Conservation (phyloP, 2,329 filamentous ascomycete genomes). For the Trichoderma atrobrunneum region DNA sequence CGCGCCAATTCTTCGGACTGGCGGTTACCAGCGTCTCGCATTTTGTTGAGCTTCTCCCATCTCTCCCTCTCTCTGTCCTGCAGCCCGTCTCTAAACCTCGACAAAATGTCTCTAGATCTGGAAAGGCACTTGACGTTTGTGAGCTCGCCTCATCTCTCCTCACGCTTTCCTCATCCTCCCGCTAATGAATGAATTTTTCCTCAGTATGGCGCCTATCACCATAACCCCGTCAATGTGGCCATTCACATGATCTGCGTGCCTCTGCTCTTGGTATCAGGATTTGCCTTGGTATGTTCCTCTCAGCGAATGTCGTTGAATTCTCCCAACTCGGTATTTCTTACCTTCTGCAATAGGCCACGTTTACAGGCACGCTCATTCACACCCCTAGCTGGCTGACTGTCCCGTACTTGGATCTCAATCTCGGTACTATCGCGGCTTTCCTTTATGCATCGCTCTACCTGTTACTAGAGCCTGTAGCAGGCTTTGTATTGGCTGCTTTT, state of each 20-base stretch:
- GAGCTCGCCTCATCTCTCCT: conserved; percentile 36
- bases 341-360: conserved; percentile 50
- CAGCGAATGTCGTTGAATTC: too few relatives aligned
- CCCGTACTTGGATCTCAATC: conserved; percentile 64
- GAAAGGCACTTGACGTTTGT: conserved; percentile 83
- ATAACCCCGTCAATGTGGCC: conserved; percentile 70
- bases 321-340: neutral
- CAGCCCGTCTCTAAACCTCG: conserved; percentile 3
- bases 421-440: conserved; percentile 62
- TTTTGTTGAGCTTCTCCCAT: neutral
- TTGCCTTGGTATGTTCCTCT: conserved; percentile 61
- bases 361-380: conserved; percentile 60
- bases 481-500: conserved; percentile 70
- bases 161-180: neutral
- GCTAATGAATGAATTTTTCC: conserved; percentile 14
- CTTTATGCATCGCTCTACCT: conserved; percentile 79
- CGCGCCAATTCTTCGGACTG: conserved; percentile 15
- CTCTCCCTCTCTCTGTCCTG: neutral
- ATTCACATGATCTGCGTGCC: conserved; percentile 82
- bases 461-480: conserved; percentile 90
- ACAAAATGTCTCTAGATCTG: conserved; percentile 66
- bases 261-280: conserved; percentile 66
- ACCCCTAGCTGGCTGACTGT: conserved; percentile 65
- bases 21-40: neutral
- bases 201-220: conserved; percentile 82